Evolutionary conservation across 371 early-diverging fungal species (phyloP).

Genomic region (Apophysomyces variabilis): DNA sequence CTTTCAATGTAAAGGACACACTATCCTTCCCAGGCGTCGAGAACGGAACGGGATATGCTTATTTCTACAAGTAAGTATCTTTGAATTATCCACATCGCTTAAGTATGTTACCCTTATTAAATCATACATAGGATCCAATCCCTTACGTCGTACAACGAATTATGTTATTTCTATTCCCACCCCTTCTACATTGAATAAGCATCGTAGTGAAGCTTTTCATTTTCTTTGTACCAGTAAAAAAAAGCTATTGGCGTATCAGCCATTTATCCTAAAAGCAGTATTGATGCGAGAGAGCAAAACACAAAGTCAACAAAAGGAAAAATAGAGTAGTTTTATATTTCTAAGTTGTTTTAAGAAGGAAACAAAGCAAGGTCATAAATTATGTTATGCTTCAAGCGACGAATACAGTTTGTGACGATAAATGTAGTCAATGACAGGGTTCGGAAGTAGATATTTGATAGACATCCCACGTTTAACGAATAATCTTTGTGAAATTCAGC

Average conservation of each 20-base stretch:
- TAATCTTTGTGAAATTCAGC: constrained; percentile 55
- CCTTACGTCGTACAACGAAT: constrained; percentile 18
- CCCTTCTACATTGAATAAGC: constrained; percentile 25
- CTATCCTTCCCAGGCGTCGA: neutral
- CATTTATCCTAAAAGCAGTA: neutral
- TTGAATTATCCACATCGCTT: no score
- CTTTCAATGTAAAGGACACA: constrained; percentile 27
- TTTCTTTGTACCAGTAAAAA: constrained; percentile 1
- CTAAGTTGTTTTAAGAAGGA: neutral
- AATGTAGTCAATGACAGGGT: constrained; percentile 92
- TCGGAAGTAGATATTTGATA: constrained; percentile 93
- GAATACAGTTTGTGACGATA: constrained; percentile 72
- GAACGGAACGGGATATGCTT: constrained; percentile 16
- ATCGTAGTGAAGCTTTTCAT: neutral
- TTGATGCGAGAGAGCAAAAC: no score
- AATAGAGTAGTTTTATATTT: neutral
- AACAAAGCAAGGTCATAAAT: neutral
- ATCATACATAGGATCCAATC: constrained; percentile 17
- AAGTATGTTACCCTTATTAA: neutral
- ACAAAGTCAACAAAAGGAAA: neutral
- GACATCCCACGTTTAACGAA: constrained; percentile 94
- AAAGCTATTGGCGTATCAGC: neutral
- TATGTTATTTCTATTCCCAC: constrained; percentile 27
- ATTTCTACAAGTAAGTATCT: constrained; percentile 28
- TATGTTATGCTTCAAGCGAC: constrained; percentile 13